Evolutionary conservation across 495 filamentous ascomycete genomes (phyloP).

Genomic region (Penicillium bialowiezense): DNA sequence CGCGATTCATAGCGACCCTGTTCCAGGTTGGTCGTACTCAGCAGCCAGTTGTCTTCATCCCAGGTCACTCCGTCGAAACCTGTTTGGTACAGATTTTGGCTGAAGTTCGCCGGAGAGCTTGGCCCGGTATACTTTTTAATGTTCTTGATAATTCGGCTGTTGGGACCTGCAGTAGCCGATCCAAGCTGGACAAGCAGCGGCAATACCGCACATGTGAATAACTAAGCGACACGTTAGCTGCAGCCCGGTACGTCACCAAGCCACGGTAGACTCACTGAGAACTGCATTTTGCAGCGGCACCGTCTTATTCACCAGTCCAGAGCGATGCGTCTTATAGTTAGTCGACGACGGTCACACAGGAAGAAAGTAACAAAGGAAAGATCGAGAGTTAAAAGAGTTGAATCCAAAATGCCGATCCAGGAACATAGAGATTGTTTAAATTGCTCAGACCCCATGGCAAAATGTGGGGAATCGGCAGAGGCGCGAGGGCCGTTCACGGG

Average conservation of each 20-base stretch:
- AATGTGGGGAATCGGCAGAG: conserved; percentile 18
- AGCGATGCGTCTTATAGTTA: no score
- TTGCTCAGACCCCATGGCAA: conserved; percentile 9
- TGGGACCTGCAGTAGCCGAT: conserved; percentile 5
- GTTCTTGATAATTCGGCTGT: conserved; percentile 11
- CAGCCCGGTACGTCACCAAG: background rate
- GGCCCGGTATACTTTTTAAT: conserved; percentile 13
- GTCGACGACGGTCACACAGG: no score
- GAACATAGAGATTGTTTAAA: conserved; percentile 7
- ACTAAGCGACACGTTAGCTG: conserved; percentile 6
- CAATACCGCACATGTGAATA: conserved; percentile 10
- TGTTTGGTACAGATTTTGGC: conserved; percentile 40
- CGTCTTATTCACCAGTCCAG: background rate
- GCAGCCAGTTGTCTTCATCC: conserved; percentile 62
- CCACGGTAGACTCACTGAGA: conserved; percentile 12
- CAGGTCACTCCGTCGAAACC: conserved; percentile 54
- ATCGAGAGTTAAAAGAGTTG: background rate
- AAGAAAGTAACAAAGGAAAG: background rate
- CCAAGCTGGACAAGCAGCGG: conserved; percentile 15
- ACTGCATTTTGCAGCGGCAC: conserved; percentile 17
- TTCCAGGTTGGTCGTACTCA: conserved; percentile 52
- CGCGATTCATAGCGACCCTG: conserved; percentile 63
- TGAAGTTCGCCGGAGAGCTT: conserved; percentile 8
- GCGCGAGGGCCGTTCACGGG: conserved; percentile 5
- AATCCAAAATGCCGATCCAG: conserved; percentile 17